Conservation (phyloP, 257 asterid genomes). For the Solanum arcanum region DNA sequence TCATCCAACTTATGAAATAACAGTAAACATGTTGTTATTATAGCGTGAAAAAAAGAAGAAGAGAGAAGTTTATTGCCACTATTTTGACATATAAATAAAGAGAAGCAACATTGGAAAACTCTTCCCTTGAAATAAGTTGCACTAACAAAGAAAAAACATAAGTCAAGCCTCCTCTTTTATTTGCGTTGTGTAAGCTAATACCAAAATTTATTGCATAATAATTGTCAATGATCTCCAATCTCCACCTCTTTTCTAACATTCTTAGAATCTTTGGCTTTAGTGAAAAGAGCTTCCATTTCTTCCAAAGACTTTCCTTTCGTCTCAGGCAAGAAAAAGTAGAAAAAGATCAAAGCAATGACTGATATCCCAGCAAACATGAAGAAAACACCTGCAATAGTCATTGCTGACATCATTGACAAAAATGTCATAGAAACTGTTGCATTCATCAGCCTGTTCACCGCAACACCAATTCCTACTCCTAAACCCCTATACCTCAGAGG, state of each 20-base stretch:
- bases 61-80: not conserved
- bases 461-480: constrained; percentile 58
- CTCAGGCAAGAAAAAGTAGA: constrained; percentile 52
- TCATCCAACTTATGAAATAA: too few relatives aligned
- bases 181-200: not conserved
- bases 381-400: constrained; percentile 55
- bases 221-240: not conserved
- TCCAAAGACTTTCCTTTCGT: constrained; percentile 58
- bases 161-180: not conserved
- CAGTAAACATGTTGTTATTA: too few relatives aligned
- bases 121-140: not conserved
- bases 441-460: constrained; percentile 56
- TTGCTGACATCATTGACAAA: constrained; percentile 35
- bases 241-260: not conserved
- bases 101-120: not conserved
- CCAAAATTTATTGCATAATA: not conserved
- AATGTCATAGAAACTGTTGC: constrained; percentile 66
- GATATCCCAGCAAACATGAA: constrained; percentile 38
- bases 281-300: constrained; percentile 55
- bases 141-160: not conserved
- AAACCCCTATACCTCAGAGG: constrained; percentile 51
- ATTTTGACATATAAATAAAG: not conserved
- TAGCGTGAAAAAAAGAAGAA: too few relatives aligned
- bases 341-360: constrained; percentile 44
- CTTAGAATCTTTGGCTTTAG: not conserved